These are phyloP conservation scores for Coemansia sp. DNA, from an alignment of 192 early-diverging fungal genomes.

Conservation along the genomic window DNA sequence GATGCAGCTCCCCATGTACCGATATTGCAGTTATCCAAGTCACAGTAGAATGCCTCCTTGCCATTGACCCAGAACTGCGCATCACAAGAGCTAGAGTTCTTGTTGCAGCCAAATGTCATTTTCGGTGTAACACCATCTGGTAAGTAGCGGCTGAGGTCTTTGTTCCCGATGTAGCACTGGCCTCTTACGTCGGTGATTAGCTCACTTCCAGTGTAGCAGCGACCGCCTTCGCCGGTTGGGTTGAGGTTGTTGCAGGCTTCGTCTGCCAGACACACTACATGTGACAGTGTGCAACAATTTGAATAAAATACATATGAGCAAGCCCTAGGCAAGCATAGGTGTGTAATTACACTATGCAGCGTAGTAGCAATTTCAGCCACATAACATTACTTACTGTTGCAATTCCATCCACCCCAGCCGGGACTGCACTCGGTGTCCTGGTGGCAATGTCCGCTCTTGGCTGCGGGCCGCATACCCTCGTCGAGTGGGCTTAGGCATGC, in stretches of 20 bases:
- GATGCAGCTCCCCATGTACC: conserved; percentile 46
- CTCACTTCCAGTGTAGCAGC: conserved; percentile 76
- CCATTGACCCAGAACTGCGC: conserved; percentile 90
- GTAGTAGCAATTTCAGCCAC: too few species aligned
- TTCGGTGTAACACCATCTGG: conserved; percentile 71
- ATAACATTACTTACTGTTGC: conserved; percentile 73
- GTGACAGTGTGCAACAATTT: not conserved
- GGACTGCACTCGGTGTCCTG: conserved; percentile 75
- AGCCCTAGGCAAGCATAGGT: too few species aligned
- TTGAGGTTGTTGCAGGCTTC: conserved; percentile 69
- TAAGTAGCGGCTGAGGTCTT: conserved; percentile 52
- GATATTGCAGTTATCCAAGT: conserved; percentile 76
- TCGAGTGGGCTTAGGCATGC: conserved; percentile 76
- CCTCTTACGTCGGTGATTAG: conserved; percentile 71
- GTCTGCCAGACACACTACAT: conserved; percentile 67
- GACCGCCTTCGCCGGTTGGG: conserved; percentile 71
- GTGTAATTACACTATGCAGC: not conserved
- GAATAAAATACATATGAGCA: not conserved
- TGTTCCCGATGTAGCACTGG: conserved; percentile 78
- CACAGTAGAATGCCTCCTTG: conserved; percentile 90
- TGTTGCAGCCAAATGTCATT: conserved; percentile 76
- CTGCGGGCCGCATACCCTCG: conserved; percentile 62
- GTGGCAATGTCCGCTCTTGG: conserved; percentile 57
- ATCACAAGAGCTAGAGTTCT: conserved; percentile 62
- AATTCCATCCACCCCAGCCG: conserved; percentile 94